These are phyloP conservation scores for Citrus maxima DNA, from an alignment of 345 rosid species.

Conservation along the genomic window DNA sequence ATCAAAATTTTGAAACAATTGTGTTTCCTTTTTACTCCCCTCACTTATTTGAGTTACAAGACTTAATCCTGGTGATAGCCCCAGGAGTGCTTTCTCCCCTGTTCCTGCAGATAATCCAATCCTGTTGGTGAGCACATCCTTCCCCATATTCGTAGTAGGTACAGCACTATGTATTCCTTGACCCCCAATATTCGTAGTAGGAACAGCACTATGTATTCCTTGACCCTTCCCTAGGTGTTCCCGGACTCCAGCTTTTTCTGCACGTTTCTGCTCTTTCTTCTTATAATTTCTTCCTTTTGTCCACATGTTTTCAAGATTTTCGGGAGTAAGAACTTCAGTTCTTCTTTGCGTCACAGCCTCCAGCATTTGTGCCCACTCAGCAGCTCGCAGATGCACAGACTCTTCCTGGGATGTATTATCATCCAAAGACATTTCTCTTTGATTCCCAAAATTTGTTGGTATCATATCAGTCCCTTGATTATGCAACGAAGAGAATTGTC, in stretches of 20 bases:
- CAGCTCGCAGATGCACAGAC: slow-evolving; percentile 38
- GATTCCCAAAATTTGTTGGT: slow-evolving; percentile 30
- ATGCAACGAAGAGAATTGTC: slow-evolving; percentile 29
- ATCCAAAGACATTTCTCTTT: slow-evolving; percentile 26
- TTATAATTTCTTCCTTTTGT: slow-evolving; percentile 91
- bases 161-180: slow-evolving; percentile 12
- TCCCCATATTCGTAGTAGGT: slow-evolving; percentile 21
- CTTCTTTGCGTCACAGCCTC: slow-evolving; percentile 91
- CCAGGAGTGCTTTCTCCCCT: slow-evolving; percentile 38
- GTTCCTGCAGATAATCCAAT: slow-evolving; percentile 27
- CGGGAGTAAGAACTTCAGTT: slow-evolving; percentile 93
- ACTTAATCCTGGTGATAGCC: slow-evolving; percentile 32
- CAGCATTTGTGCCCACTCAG: slow-evolving; percentile 79
- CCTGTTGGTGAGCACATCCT: slow-evolving; percentile 26
- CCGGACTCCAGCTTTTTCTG: slow-evolving; percentile 30
- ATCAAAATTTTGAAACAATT: slow-evolving; percentile 23
- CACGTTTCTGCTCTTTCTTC: slow-evolving; percentile 61
- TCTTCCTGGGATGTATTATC: slow-evolving; percentile 30
- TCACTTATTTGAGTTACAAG: slow-evolving; percentile 36
- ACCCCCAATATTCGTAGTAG: slow-evolving; percentile 22
- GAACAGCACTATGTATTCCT: slow-evolving; percentile 11
- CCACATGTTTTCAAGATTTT: slow-evolving; percentile 99
- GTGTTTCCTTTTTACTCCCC: slow-evolving; percentile 15
- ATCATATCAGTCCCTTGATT: slow-evolving; percentile 36
- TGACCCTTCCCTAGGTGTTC: slow-evolving; percentile 29